A percentile compares a stretch with the other conserved stretches of the same genome.
Conservation (phyloP, 257 asterid species). For the Henckelia pumila region DNA sequence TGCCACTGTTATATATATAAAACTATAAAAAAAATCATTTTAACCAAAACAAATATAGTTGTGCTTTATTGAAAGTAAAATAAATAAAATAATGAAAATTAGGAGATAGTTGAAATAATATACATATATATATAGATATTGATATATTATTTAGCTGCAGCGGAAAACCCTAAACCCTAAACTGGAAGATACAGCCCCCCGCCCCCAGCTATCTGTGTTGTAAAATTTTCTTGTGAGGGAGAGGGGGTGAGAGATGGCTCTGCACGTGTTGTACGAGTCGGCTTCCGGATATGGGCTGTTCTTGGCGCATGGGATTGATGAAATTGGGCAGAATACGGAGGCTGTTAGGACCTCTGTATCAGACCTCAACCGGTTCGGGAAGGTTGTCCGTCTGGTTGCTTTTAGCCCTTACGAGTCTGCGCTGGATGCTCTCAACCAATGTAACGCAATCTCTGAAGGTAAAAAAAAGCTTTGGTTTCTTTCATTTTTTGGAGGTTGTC, state of each 20-base stretch:
- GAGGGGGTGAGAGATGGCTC: constrained; percentile 41
- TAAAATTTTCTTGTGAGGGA: background rate
- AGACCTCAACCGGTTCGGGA: constrained; percentile 77
- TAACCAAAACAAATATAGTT: too few species aligned
- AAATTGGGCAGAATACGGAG: constrained; percentile 87
- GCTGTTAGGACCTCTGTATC: constrained; percentile 68
- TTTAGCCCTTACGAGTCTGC: constrained; percentile 85
- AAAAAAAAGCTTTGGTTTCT: background rate
- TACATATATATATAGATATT: too few species aligned
- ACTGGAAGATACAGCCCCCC: constrained; percentile 1
- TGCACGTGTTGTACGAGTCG: constrained; percentile 69
- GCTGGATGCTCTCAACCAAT: constrained; percentile 86
- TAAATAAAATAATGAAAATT: too few species aligned
- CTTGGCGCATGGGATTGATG: constrained; percentile 69
- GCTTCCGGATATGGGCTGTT: constrained; percentile 76
- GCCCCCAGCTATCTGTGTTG: constrained; percentile 10
- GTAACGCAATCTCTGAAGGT: constrained; percentile 95
- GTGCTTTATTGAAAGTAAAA: too few species aligned
- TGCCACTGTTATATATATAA: too few species aligned
- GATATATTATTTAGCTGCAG: background rate
- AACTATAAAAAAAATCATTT: too few species aligned
- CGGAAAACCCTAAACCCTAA: constrained; percentile 42
- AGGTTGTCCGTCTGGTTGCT: constrained; percentile 68
- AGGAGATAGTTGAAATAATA: too few species aligned
- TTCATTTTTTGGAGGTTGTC: background rate